These are phyloP conservation scores for Fusarium poae DNA, from an alignment of 2,329 filamentous ascomycete species.

Conservation along the genomic window DNA sequence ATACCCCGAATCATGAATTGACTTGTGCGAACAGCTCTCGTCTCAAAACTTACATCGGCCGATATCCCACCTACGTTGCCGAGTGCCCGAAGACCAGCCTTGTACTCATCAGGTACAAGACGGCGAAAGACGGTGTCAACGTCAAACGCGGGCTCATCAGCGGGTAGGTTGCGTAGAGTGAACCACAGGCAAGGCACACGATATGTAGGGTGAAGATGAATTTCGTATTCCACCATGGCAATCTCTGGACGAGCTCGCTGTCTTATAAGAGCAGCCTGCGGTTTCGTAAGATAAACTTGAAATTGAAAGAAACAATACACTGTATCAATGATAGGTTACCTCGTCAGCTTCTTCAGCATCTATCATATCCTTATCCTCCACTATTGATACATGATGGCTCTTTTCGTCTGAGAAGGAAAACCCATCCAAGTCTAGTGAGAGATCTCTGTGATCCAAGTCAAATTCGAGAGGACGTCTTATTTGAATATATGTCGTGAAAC, in stretches of 20 bases:
- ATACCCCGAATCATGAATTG: conserved; percentile 50
- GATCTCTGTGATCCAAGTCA: conserved; percentile 58
- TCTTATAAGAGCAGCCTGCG: conserved; percentile 58
- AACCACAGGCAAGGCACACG: conserved; percentile 83
- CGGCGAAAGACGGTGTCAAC: conserved; percentile 78
- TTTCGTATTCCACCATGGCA: conserved; percentile 75
- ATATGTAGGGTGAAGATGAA: conserved; percentile 81
- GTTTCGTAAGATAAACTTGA: conserved; percentile 40
- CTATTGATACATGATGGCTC: conserved; percentile 41
- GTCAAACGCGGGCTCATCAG: conserved; percentile 68
- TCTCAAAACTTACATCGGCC: conserved; percentile 73
- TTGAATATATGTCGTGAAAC: conserved; percentile 67
- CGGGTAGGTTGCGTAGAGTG: conserved; percentile 69
- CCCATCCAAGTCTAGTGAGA: conserved; percentile 61
- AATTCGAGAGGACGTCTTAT: conserved; percentile 67
- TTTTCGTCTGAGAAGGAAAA: conserved; percentile 59
- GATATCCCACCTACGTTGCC: conserved; percentile 81
- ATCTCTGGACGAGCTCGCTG: conserved; percentile 51
- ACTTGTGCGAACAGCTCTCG: conserved; percentile 48
- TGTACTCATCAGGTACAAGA: conserved; percentile 76
- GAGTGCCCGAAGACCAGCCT: conserved; percentile 68
- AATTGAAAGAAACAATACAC: conserved; percentile 9
- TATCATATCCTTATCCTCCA: conserved; percentile 62
- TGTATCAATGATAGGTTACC: conserved; percentile 54
- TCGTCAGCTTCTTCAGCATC: conserved; percentile 65